Base-by-base conservation (phyloP, 345 rosid genomes). In the Durio zibethinus region DNA sequence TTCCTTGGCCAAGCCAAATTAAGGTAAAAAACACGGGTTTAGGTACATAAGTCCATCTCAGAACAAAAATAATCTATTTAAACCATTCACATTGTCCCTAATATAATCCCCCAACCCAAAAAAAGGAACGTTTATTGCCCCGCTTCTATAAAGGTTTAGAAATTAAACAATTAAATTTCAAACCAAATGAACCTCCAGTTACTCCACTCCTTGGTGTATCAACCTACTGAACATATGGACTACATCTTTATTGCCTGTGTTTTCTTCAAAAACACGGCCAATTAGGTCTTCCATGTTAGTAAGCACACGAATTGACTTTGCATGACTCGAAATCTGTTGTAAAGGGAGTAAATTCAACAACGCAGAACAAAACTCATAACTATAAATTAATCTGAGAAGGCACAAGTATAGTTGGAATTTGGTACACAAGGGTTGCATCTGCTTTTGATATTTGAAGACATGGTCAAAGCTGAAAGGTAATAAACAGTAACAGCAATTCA, bases 251-350 rank as follows among this genome's bases (percentile, higher is more conserved):
- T 84, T 80, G 94, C 99, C 97, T 97, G 86, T 42, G 86, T 86
- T 82, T 79, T 84, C 82, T 75, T 85, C 74, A 85, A 66, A 66
- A 63, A 87, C 85, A 18, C 8, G 78, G 56, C 92, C 90, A 69
- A 89, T 84, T 35, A 90, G 92, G 54, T 89, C 92, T 75, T 87
- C 90, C 92, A 89, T 87, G 81, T 85, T 80, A 18, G 89, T 89
- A 72, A 89, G 88, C 31, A 83, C 77, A 53, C 92, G 89, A 47
- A 89, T 79, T 4, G 89, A 84, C 73, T 84, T 85, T 65, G 92
- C 86, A 57, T 87, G 92, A 63, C 80, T 62, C 59, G 75, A 71
- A 42, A 89, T 85, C 90, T 89, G 89, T 40, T 65, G 59, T 18
- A 72, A 45, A 75, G 75, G 76, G 2, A 75, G 35, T 2, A 82